These are phyloP conservation scores for Lodderomyces oxycetoniae DNA, from an alignment of 1,139 yeast species.

Conservation along the genomic window DNA sequence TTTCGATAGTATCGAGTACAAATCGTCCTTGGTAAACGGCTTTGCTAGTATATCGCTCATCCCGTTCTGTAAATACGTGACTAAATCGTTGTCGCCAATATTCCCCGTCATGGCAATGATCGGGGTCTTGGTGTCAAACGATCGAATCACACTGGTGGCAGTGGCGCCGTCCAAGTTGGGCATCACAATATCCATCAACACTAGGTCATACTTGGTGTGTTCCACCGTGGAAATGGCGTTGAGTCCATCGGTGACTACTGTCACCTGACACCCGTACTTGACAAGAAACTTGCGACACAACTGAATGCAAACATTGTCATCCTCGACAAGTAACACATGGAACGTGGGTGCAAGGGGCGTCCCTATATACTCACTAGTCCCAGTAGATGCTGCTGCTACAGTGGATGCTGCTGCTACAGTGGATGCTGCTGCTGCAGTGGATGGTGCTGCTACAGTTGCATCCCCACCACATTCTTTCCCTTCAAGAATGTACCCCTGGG, in stretches of 20 bases:
- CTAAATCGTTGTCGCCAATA: constrained; percentile 73
- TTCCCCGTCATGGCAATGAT: constrained; percentile 94
- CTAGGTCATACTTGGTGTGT: constrained; percentile 70
- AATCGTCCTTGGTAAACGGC: constrained; percentile 84
- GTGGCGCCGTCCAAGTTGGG: constrained; percentile 94
- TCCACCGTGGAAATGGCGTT: constrained; percentile 82
- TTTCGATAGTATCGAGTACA: constrained; percentile 68
- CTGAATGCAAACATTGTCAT: constrained; percentile 79
- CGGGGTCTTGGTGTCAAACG: constrained; percentile 79
- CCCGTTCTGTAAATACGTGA: constrained; percentile 79
- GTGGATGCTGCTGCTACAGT: constrained; percentile 1
- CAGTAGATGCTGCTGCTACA: background rate
- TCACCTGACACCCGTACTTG: constrained; percentile 88
- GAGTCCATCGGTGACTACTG: constrained; percentile 87
- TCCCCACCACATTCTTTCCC: too few relatives aligned
- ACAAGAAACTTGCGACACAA: constrained; percentile 72
- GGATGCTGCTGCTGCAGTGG: constrained; percentile 4
- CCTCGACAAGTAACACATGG: constrained; percentile 80
- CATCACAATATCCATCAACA: constrained; percentile 91
- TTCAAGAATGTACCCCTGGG: too few relatives aligned
- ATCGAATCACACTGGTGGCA: constrained; percentile 80
- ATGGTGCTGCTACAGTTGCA: too few relatives aligned
- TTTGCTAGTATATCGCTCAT: constrained; percentile 90
- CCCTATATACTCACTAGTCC: constrained; percentile 1
- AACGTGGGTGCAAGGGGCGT: constrained; percentile 32